A percentile compares a stretch with the other conserved stretches of the same genome.
Evolutionary conservation across 768 basidiomycete species (phyloP).

Genomic region (Podaxis sp.): DNA sequence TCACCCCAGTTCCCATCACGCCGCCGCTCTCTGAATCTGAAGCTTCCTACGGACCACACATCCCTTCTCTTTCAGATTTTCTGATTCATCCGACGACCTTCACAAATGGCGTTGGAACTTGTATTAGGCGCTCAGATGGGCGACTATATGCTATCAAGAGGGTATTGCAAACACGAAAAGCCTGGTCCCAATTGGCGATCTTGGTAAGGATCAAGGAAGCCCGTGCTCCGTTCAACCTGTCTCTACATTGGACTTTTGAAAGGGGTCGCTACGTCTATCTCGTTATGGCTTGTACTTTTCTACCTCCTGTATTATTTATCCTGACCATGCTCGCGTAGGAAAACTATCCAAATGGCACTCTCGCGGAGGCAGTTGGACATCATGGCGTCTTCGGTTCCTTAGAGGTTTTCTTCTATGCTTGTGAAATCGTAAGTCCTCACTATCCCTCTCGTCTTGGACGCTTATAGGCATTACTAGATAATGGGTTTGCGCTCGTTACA

Average conservation of each 20-base stretch:
- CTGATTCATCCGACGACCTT: background rate
- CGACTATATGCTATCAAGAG: constrained; percentile 8
- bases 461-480: constrained; percentile 22
- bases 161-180: constrained; percentile 1
- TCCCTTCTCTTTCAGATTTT: constrained; percentile 2
- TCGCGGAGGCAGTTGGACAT: constrained; percentile 25
- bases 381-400: constrained; percentile 31
- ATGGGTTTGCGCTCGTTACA: constrained; percentile 43
- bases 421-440: constrained; percentile 39
- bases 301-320: no score
- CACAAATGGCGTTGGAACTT: background rate
- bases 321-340: constrained; percentile 20
- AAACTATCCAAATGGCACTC: constrained; percentile 24
- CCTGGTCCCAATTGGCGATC: constrained; percentile 9
- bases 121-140: constrained; percentile 7
- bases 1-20: background rate
- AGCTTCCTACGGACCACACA: background rate
- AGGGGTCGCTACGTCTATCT: constrained; percentile 1
- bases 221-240: background rate
- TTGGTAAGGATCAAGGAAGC: background rate
- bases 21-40: background rate
- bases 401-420: constrained; percentile 37
- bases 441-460: background rate
- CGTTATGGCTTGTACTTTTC: constrained; percentile 1
- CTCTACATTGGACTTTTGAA: constrained; percentile 3